Evolutionary conservation across 2,329 filamentous ascomycete genomes (phyloP).

Genomic region (Colletotrichum tropicale): DNA sequence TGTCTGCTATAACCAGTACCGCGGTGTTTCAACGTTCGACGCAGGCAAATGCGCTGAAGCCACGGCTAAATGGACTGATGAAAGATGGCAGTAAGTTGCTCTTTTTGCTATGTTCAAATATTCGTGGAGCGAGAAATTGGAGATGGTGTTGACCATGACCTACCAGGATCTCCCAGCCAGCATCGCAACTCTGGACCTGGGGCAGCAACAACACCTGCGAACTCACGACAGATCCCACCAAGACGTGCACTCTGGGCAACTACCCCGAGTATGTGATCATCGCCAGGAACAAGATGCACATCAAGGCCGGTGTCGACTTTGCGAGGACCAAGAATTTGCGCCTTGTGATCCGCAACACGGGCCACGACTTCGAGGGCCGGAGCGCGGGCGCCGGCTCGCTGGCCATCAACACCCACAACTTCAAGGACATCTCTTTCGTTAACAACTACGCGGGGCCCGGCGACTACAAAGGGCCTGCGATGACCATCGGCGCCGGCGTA

Average conservation of each 20-base stretch:
- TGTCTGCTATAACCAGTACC: slow-evolving; percentile 42
- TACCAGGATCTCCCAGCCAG: slow-evolving; percentile 30
- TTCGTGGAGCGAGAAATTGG: not conserved
- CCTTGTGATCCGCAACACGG: slow-evolving; percentile 60
- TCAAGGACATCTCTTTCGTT: slow-evolving; percentile 50
- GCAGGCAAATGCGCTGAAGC: slow-evolving; percentile 36
- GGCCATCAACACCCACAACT: slow-evolving; percentile 60
- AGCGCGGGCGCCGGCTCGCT: slow-evolving; percentile 66
- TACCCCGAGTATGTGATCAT: slow-evolving; percentile 39
- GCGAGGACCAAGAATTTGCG: slow-evolving; percentile 47
- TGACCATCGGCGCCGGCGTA: slow-evolving; percentile 61
- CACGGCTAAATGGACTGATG: slow-evolving; percentile 32
- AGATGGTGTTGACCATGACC: not conserved
- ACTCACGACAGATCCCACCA: slow-evolving; percentile 34
- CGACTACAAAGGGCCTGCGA: slow-evolving; percentile 53
- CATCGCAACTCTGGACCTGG: slow-evolving; percentile 41
- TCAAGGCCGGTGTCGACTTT: slow-evolving; percentile 36
- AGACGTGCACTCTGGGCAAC: slow-evolving; percentile 41
- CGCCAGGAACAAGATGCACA: slow-evolving; percentile 23
- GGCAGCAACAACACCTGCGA: slow-evolving; percentile 46
- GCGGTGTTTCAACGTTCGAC: slow-evolving; percentile 36
- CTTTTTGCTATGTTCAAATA: no score
- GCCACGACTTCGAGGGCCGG: slow-evolving; percentile 63
- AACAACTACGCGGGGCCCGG: slow-evolving; percentile 35
- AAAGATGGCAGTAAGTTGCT: slow-evolving; percentile 40